Evolutionary conservation across 768 basidiomycete genomes (phyloP), one percentile per base, ranked within the genome.

Genomic region (Cubamyces sp.): DNA sequence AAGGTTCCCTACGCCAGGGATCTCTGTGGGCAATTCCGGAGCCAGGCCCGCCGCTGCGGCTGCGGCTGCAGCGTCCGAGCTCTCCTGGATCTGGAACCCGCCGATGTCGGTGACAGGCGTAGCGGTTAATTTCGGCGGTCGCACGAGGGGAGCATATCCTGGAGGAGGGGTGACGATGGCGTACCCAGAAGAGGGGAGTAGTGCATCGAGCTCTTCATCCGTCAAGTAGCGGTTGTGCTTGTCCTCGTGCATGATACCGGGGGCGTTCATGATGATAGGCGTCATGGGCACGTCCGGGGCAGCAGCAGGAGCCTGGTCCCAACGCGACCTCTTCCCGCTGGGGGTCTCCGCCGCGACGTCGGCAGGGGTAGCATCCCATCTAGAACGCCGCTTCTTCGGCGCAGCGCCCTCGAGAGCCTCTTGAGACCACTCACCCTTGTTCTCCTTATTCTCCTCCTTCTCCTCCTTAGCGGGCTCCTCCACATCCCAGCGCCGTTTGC

Each of bases 41-140:
- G 91, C 92, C 50, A 96, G 88, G 49, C 96, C 95, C 0, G 94
- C 92, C 0, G 94, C 94, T 0, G 94, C 95, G 0, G 93, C 92
- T 0, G 85, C 81, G 7, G 94, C 90, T 21, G 91, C 92, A 16
- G 91, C 91, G 68, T 96, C 94, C 12, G 94, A 93, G 61, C 96
- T 87, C 64, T 98, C 96, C 76, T 97, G 94, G 58, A 97, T 96
- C 65, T 98, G 95, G 81, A 98, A 98, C 45, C 96, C 96, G 64
- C 89, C 88, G 45, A 87, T 82, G 61, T 81, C 78, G 28, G 83
- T 80, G 56, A 80, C 69, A 23, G 82, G 78, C 3, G 81, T 80
- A 16, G 82, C 77, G 39, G 79, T 72, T 66, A 84, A 76, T 70
- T 86, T 86, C 48, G 82, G 76, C 14, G 82, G 81, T 60, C 84